Conservation (phyloP, 2,329 filamentous ascomycete species). For the Ophiocordyceps camponoti-leonardi region DNA sequence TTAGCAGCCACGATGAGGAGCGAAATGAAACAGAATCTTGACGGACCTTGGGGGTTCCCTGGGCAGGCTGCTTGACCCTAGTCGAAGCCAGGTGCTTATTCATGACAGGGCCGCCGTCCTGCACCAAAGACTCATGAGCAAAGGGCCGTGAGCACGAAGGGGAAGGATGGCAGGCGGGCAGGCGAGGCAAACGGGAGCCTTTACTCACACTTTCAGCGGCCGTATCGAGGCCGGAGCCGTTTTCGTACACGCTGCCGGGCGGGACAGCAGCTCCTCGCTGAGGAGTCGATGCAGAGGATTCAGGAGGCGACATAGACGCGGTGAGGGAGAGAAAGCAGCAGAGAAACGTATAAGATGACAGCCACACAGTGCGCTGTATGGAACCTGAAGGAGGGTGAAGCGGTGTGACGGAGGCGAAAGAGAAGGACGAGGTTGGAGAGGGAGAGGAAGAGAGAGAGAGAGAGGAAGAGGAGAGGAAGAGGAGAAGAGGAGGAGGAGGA, state of each 20-base stretch:
- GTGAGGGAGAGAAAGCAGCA: not conserved
- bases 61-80: slow-evolving; percentile 38
- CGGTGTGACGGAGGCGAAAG: slow-evolving; percentile 5
- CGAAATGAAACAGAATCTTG: not conserved
- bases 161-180: not conserved
- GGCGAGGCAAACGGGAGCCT: not conserved
- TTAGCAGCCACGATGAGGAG: not conserved
- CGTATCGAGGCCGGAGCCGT: slow-evolving; percentile 5
- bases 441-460: slow-evolving; percentile 3
- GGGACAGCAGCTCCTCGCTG: slow-evolving; percentile 7
- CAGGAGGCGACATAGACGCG: slow-evolving; percentile 13
- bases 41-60: slow-evolving; percentile 33
- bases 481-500: no score
- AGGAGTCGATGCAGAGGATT: slow-evolving; percentile 11
- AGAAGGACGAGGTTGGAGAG: slow-evolving; percentile 3
- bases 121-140: not conserved
- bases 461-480: slow-evolving; percentile 1
- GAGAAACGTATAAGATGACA: slow-evolving; percentile 7
- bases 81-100: slow-evolving; percentile 29
- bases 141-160: not conserved
- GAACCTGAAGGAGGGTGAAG: slow-evolving; percentile 11
- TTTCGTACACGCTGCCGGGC: slow-evolving; percentile 6
- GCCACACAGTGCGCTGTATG: slow-evolving; percentile 11
- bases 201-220: slow-evolving; percentile 6
- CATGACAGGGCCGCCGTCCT: slow-evolving; percentile 14